phyloP scores from a whole-genome alignment of 2,329 filamentous ascomycete genomes.

The Gyromitra esculenta region DNA sequence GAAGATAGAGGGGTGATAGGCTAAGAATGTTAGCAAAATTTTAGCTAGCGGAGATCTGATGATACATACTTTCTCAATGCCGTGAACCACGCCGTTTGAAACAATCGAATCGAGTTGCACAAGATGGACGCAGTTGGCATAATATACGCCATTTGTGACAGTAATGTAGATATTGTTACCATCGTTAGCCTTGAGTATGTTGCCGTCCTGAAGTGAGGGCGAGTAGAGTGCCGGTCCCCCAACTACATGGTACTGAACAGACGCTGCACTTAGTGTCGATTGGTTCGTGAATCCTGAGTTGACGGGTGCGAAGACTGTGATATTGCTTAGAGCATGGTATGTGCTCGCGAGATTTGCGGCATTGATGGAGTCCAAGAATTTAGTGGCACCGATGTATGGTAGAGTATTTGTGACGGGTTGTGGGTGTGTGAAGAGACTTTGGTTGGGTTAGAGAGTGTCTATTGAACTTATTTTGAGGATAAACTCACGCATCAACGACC shows the following conservation, averaged over 20 bases:
- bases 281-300: slow-evolving; percentile 21
- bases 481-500: slow-evolving; percentile 32
- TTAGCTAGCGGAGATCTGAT: not conserved
- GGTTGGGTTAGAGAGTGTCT: not conserved
- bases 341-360: not conserved
- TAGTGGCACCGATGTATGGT: not conserved
- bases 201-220: slow-evolving; percentile 8
- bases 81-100: slow-evolving; percentile 33
- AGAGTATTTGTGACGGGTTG: slow-evolving; percentile 10
- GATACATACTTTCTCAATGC: slow-evolving; percentile 9
- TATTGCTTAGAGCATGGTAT: not conserved
- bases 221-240: slow-evolving; percentile 22
- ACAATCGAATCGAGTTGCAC: slow-evolving; percentile 13
- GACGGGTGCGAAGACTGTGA: slow-evolving; percentile 32
- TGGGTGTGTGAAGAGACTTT: slow-evolving; percentile 22
- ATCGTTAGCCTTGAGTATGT: not conserved
- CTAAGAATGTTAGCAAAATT: not conserved
- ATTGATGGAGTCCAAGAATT: slow-evolving; percentile 1
- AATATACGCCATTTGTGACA: not conserved
- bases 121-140: slow-evolving; percentile 32
- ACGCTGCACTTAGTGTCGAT: not conserved
- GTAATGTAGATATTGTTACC: slow-evolving; percentile 4
- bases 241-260: slow-evolving; percentile 16
- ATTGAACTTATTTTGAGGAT: not conserved
- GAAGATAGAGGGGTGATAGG: not conserved